Evolutionary conservation across 768 basidiomycete genomes (phyloP), one percentile per base, ranked within the genome.

Genomic region (Lactarius hatsudake): DNA sequence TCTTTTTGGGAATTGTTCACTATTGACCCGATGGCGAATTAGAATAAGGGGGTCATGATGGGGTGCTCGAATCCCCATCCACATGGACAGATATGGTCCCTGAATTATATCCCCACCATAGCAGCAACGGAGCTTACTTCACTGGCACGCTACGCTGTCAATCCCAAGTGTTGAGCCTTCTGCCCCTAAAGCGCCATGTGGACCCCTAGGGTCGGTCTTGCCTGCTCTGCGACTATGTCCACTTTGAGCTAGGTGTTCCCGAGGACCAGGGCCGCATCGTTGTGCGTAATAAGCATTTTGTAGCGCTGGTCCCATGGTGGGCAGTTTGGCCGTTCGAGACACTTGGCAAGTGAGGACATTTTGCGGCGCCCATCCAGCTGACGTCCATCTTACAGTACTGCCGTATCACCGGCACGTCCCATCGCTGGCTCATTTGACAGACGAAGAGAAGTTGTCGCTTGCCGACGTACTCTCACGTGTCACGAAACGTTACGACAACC

Each of bases 1-100:
- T 28, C 34, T 30, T 61, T 51, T 17, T 13, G 18, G 15, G 18
- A 17, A 5, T 5, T 26, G 10, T 23, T 8, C 40, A 20, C 45
- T 30, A 63, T 62, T 56, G 3, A 66, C 42, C 36, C 8, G 18
- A 18, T 26, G n/a, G 5, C 13, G 10, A 48, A 48, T n/a, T 71
- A 94, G 89, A 95, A 94, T 76, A 96, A 95, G 78, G 95, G 95
- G 2, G 78, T 88, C 3, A 94, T 94, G 81, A 96, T 96, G 95
- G 95, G 95, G 13, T 96, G 93, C 74, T 93, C 91, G 8, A 96
- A 96, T 73, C 93, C 94, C 30, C 95, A 96, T 75, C 94, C 95
- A 0, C 95, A 96, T 75, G 93, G 94, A 26, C 95, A 97, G 76
- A 86, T 88, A 18, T 94, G 93, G 91, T 90, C 92, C 3, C 76